These are phyloP conservation scores for Tolypocladium amazonense DNA, from an alignment of 2,329 filamentous ascomycete species.

Conservation along the genomic window DNA sequence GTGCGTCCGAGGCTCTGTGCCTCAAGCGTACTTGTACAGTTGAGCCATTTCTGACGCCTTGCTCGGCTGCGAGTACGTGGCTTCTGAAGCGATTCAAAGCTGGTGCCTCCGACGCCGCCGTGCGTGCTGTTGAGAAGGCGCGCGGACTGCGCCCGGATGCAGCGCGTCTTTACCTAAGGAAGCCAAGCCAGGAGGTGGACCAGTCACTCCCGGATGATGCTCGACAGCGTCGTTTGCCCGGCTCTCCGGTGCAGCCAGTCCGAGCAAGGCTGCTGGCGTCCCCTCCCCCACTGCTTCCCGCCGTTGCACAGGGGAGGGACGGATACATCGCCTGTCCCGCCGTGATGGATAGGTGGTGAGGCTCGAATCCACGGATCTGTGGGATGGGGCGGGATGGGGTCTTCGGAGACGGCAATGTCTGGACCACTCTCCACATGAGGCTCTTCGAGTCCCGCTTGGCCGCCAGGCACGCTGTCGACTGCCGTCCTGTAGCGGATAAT, in stretches of 20 bases:
- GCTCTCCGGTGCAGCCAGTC: too few species aligned
- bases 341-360: slow-evolving; percentile 1
- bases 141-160: background rate
- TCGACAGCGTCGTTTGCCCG: background rate
- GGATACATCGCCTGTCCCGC: background rate
- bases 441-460: slow-evolving; percentile 9
- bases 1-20: background rate
- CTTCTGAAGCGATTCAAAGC: background rate
- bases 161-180: background rate
- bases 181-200: background rate
- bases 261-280: background rate
- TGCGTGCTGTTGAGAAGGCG: background rate
- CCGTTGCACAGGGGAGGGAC: background rate
- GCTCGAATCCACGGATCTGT: slow-evolving; percentile 3
- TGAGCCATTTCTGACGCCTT: background rate
- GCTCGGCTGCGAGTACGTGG: background rate
- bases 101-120: background rate
- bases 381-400: slow-evolving; percentile 4
- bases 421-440: slow-evolving; percentile 11
- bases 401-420: slow-evolving; percentile 6
- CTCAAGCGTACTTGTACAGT: background rate
- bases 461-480: slow-evolving; percentile 6
- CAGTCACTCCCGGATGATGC: background rate
- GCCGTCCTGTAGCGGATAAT: slow-evolving; percentile 5
- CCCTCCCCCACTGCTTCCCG: background rate